A percentile compares a stretch with the other conserved stretches of the same genome.
These are phyloP conservation scores for Fusarium napiforme DNA, from an alignment of 2,329 filamentous ascomycete species.

Conservation along the genomic window DNA sequence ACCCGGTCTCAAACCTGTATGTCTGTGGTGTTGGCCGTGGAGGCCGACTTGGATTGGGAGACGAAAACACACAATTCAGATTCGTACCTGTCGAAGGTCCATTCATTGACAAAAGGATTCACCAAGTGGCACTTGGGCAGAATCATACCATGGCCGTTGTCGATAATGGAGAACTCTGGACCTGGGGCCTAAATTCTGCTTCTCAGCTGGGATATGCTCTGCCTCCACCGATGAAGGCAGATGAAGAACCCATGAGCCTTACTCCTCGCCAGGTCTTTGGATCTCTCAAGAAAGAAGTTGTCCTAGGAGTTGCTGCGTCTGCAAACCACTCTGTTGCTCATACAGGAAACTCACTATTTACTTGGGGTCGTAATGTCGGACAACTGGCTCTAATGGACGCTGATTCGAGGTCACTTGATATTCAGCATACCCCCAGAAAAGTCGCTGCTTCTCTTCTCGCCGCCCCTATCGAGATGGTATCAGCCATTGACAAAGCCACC, in stretches of 20 bases:
- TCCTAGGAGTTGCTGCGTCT: slow-evolving; percentile 88
- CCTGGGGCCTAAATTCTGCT: slow-evolving; percentile 89
- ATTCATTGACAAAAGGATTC: slow-evolving; percentile 77
- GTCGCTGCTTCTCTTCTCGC: slow-evolving; percentile 82
- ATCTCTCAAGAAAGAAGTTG: slow-evolving; percentile 83
- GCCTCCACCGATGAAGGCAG: slow-evolving; percentile 71
- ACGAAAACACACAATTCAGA: slow-evolving; percentile 88
- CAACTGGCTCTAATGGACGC: slow-evolving; percentile 95
- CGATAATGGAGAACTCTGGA: slow-evolving; percentile 89
- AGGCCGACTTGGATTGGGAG: slow-evolving; percentile 87
- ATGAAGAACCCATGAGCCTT: slow-evolving; percentile 85
- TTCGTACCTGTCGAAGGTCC: slow-evolving; percentile 86
- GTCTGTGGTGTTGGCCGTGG: slow-evolving; percentile 92
- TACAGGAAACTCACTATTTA: slow-evolving; percentile 83
- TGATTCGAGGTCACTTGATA: slow-evolving; percentile 88
- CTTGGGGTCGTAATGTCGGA: slow-evolving; percentile 94
- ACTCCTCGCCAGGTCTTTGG: slow-evolving; percentile 91
- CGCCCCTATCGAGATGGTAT: slow-evolving; percentile 78
- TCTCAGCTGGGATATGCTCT: slow-evolving; percentile 88
- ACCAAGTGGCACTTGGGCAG: slow-evolving; percentile 85
- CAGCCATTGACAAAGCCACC: slow-evolving; percentile 91
- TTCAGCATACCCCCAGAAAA: slow-evolving; percentile 84
- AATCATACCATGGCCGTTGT: slow-evolving; percentile 91
- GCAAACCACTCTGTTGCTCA: slow-evolving; percentile 91
- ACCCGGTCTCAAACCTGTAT: slow-evolving; percentile 90